Base-by-base conservation (phyloP, 2,329 filamentous ascomycete species). In the Aspergillus puulaauensis region DNA sequence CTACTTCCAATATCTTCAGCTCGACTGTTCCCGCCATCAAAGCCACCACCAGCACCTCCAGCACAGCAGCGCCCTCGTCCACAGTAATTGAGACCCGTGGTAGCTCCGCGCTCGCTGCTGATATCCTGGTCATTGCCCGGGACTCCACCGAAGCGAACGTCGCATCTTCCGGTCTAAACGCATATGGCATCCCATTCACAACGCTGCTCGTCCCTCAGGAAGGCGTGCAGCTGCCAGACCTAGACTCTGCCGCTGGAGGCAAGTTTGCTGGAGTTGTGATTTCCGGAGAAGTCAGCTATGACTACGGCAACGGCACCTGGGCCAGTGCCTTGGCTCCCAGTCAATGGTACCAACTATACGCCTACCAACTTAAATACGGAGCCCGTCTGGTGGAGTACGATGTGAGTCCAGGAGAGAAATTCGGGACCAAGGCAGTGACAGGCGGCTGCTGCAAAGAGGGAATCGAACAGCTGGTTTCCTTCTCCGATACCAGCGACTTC, bases 241-340 rank as follows among this genome's bases (percentile, higher is more conserved):
- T 87, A 39, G 86, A 82, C 64, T 74, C 75, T 12, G 77, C 77
- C 3, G 62, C 73, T 0, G 69, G 75, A 54, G 84, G 84, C 60
- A 86, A 84, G 68, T 87, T 82, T 64, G 84, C 83, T 21, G 83
- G 82, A 50, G 85, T 87, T 65, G 77, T 87, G 23, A 71, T 83
- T 54, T 68, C 83, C 21, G 75, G 77, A 58, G 80, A 83, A 66
- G 80, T 86, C 27, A 78, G 79, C 51, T 86, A 86, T 66, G 76
- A 83, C 57, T 83, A 82, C 65, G 75, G 77, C 24, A 59, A 58
- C 3, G 62, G 64, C 14, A 73, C 72, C 23, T 86, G 76, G 72
- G 72, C 75, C 55, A 84, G 81, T 64, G 83, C 82, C 33, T 69
- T 87, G 57, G 85, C 82, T 12, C 66, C 76, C 4, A 77, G 76